Base-by-base conservation (phyloP, 2,329 filamentous ascomycete species). In the Chaetomiaceae sp. region DNA sequence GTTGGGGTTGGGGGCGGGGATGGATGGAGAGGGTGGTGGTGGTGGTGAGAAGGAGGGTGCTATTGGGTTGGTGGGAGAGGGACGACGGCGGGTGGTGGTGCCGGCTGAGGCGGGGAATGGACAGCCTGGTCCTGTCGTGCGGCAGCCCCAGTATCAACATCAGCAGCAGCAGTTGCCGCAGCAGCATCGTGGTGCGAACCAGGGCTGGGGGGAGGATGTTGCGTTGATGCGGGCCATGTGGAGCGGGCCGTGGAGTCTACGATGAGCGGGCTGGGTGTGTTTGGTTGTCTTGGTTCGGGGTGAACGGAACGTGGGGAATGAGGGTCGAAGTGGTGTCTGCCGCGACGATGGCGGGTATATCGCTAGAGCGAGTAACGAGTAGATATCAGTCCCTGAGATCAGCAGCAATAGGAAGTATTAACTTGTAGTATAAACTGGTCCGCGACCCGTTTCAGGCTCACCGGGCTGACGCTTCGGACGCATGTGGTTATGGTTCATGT, bases 221-320 rank as follows among this genome's bases (percentile, higher is more conserved):
- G 51, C 45, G 14, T 41, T 49, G 3, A n/a, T 55, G 38, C 47
- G 53, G 24, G 48, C 53, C 3, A 39, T 58, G 36, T 47, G 60
- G 11, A 52, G 51, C 22, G 53, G 50, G 19, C 52, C 55, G 20
- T 50, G 49, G 53, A 57, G 56, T 29, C 29, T 53, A 48, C 42
- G 38, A 17, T 57, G 46, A 54, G 11, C 2, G 11, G 27, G 5
- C 17, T 19, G 22, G 6, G 9, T 9, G 22, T 9, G 32, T 15
- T 19, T 22, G 6, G 26, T 2, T 26, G 12, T n/a, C 14, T 15
- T 24, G 22, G 9, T 24, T 6, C 5, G 22, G 22, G 22, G 9
- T 9, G 9, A 9, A 24, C 22, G n/a, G n/a, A n/a, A n/a, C n/a
- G n/a, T n/a, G n/a, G n/a, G n/a, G n/a, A n/a, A n/a, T n/a, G n/a